Evolutionary conservation across 495 filamentous ascomycete species (phyloP).

Genomic region (Xylaria nigripes): DNA sequence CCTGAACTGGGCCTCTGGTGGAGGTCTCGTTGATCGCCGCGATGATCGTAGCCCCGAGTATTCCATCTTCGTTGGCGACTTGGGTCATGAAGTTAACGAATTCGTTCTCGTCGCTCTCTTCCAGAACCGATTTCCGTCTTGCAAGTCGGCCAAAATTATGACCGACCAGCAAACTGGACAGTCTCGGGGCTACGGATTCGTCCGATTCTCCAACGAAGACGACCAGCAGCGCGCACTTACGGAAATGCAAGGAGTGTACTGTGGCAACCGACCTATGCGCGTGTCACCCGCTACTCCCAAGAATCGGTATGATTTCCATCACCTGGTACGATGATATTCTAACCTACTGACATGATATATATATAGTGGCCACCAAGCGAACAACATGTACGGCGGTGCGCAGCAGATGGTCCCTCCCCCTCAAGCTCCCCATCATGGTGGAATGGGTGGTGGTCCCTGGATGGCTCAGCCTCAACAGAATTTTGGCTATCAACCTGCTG

Average conservation of each 20-base stretch:
- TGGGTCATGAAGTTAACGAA: slow-evolving; percentile 98
- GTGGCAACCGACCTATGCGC: slow-evolving; percentile 97
- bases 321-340: not conserved
- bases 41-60: slow-evolving; percentile 95
- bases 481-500: slow-evolving; percentile 47
- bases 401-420: slow-evolving; percentile 35
- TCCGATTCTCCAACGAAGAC: slow-evolving; percentile 86
- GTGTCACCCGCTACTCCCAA: slow-evolving; percentile 97
- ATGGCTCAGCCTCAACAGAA: slow-evolving; percentile 33
- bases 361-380: slow-evolving; percentile 21
- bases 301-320: slow-evolving; percentile 42
- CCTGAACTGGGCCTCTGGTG: slow-evolving; percentile 97
- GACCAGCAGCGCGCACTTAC: slow-evolving; percentile 92
- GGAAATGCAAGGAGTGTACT: slow-evolving; percentile 99
- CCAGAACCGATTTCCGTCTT: slow-evolving; percentile 89
- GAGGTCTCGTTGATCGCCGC: slow-evolving; percentile 86
- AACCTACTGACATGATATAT: not conserved
- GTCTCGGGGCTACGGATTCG: slow-evolving; percentile 96
- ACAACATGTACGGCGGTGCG: slow-evolving; percentile 31
- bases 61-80: slow-evolving; percentile 95
- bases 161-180: slow-evolving; percentile 96
- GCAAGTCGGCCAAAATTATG: slow-evolving; percentile 99
- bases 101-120: slow-evolving; percentile 95
- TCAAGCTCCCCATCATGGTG: slow-evolving; percentile 27
- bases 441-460: slow-evolving; percentile 31